Evolutionary conservation across 73 alveolate species (phyloP).

Genomic region (Symbiodinium natans): DNA sequence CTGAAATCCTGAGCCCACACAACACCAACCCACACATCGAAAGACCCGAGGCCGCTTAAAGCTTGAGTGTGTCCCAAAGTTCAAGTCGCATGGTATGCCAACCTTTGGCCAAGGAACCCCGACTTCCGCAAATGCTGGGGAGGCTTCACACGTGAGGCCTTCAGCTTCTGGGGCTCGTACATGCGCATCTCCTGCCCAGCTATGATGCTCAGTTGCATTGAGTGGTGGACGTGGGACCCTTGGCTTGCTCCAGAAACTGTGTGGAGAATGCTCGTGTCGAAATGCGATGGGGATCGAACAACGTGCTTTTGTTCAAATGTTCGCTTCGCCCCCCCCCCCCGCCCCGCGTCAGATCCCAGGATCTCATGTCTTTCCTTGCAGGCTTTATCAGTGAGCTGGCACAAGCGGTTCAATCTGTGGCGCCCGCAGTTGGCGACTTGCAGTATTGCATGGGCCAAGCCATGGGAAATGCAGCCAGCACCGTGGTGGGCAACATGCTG

Average conservation of each 20-base stretch:
- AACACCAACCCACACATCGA: too few relatives aligned
- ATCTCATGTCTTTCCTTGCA: not conserved
- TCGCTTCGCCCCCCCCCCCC: too few relatives aligned
- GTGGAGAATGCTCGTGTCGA: too few relatives aligned
- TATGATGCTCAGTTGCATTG: slow-evolving; percentile 49
- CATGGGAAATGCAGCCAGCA: not conserved
- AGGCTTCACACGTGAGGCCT: slow-evolving; percentile 45
- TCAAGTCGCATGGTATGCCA: too few relatives aligned
- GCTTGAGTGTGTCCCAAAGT: too few relatives aligned
- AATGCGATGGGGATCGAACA: too few relatives aligned
- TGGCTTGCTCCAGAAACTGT: too few relatives aligned
- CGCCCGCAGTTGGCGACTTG: slow-evolving; percentile 15
- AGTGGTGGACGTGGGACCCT: slow-evolving; percentile 15
- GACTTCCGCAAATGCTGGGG: slow-evolving; percentile 67
- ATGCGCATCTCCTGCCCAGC: slow-evolving; percentile 81
- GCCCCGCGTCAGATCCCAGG: not conserved
- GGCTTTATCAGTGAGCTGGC: slow-evolving; percentile 65
- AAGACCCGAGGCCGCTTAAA: too few relatives aligned
- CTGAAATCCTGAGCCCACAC: too few relatives aligned
- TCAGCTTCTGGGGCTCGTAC: slow-evolving; percentile 36
- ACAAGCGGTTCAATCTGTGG: slow-evolving; percentile 91
- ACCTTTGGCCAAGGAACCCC: not conserved
- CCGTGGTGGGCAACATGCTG: slow-evolving; percentile 47
- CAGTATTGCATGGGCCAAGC: slow-evolving; percentile 17
- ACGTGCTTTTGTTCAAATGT: too few relatives aligned